Percentiles rank a stretch among this genome's conserved stretches.
phyloP scores from a whole-genome alignment of 371 early-diverging fungal species.

The Actinomucor elegans region DNA sequence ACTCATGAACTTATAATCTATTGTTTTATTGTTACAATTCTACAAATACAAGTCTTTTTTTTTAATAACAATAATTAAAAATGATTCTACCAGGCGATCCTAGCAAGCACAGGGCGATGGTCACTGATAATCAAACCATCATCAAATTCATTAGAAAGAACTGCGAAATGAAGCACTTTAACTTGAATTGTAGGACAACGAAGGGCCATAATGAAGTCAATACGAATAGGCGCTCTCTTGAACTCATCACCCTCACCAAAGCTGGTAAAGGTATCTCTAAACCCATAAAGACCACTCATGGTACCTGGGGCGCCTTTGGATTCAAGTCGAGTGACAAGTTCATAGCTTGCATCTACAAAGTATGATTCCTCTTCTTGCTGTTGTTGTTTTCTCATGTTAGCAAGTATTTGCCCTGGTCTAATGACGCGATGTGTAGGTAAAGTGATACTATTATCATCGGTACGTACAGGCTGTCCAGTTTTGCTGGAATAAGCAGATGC shows the following conservation, averaged over 20 bases:
- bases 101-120: slow-evolving; percentile 53
- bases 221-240: slow-evolving; percentile 31
- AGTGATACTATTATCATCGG: slow-evolving; percentile 25
- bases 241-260: slow-evolving; percentile 37
- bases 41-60: not conserved
- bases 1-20: slow-evolving; percentile 46
- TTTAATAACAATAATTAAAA: not conserved
- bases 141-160: slow-evolving; percentile 42
- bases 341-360: slow-evolving; percentile 39
- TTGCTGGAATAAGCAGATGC: slow-evolving; percentile 12
- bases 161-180: slow-evolving; percentile 30
- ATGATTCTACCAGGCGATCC: slow-evolving; percentile 28
- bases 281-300: slow-evolving; percentile 46
- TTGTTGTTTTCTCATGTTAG: slow-evolving; percentile 16
- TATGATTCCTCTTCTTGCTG: slow-evolving; percentile 7
- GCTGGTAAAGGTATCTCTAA: slow-evolving; percentile 45
- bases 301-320: slow-evolving; percentile 18
- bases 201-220: slow-evolving; percentile 48
- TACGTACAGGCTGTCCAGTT: slow-evolving; percentile 31
- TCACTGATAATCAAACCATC: slow-evolving; percentile 48
- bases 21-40: too few species aligned
- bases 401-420: slow-evolving; percentile 30
- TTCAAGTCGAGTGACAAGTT: slow-evolving; percentile 25
- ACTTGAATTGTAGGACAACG: slow-evolving; percentile 7
- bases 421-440: slow-evolving; percentile 48